Base-by-base conservation (phyloP, 2,329 filamentous ascomycete species). In the Fusarium protoensiforme region DNA sequence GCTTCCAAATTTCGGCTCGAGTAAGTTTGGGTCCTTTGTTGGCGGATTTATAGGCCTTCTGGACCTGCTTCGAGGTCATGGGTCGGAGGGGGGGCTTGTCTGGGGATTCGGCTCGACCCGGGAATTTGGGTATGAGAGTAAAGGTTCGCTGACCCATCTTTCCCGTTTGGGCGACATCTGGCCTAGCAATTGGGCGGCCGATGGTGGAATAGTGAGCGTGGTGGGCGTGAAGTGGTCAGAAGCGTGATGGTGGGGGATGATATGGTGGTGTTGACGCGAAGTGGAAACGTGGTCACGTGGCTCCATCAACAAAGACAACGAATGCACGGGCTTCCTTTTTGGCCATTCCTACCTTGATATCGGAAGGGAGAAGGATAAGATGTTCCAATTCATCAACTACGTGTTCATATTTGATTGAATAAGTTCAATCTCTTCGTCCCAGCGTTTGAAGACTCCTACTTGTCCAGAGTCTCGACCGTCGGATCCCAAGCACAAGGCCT, bases 401-500 rank as follows among this genome's bases (percentile, higher is more conserved):
- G 10, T 36, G 20, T 38, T n/a, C 1, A 22, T 9, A 56, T 24
- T 27, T 36, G 8, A 36, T 11, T 24, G 16, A 13, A 16, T n/a
- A 11, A 27, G 14, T 24, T 8, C 7, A 11, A 57, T 29, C 16
- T n/a, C 14, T 24, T 8, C n/a, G n/a, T 7, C 27, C 24, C 24
- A 20, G 8, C 51, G 24, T 20, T 14, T 58, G 35, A 27, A 27
- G 4, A 9, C 20, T 6, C 22, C 66, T 79, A 83, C 67, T 81
- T 82, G 5, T 89, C 85, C 29, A 89, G 70, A n/a, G 81, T 75
- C 71, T 83, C 82, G 46, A 84, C 80, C 3, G 87, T 86, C 2
- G 89, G 89, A 76, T 91, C 88, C 89, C 89, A 91, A 51, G 84
- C 83, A 71, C 87, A 86, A 7, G 87, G 86, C n/a, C 83, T 81